Evolutionary conservation across 2,329 filamentous ascomycete species (phyloP).

Genomic region (Fusarium equiseti): DNA sequence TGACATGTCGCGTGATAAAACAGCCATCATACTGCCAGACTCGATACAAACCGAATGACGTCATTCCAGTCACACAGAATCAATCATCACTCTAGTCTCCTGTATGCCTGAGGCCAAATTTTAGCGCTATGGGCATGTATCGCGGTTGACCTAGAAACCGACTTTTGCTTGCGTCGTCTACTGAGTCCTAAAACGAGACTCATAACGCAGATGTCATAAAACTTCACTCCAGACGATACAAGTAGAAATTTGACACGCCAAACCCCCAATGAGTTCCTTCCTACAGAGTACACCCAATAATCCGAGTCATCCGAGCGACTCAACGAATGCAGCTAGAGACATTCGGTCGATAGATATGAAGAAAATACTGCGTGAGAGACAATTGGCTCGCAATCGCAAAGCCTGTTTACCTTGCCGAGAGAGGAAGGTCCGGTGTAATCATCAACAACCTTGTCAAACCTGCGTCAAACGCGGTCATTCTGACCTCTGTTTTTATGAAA

Average conservation of each 20-base stretch:
- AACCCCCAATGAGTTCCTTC: neutral
- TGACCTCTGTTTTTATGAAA: constrained; percentile 20
- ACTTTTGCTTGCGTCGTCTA: too few relatives aligned
- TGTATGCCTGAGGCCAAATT: too few relatives aligned
- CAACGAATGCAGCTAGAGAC: neutral
- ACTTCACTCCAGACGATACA: neutral
- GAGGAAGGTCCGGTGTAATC: constrained; percentile 30
- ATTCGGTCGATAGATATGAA: neutral
- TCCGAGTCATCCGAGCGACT: constrained; percentile 5
- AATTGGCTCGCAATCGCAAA: constrained; percentile 55
- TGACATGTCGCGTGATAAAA: too few relatives aligned
- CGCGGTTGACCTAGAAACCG: too few relatives aligned
- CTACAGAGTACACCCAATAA: neutral
- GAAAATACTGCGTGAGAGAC: constrained; percentile 14
- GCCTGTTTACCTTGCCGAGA: constrained; percentile 46
- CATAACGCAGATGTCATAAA: neutral
- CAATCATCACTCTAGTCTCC: too few relatives aligned
- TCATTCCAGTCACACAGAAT: too few relatives aligned
- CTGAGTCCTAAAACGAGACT: neutral
- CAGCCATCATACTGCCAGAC: too few relatives aligned
- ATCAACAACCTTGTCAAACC: constrained; percentile 27
- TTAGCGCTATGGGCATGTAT: too few relatives aligned
- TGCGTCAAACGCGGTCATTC: constrained; percentile 29
- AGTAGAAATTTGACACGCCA: too few relatives aligned
- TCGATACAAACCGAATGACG: too few relatives aligned